Evolutionary conservation across 2,329 filamentous ascomycete genomes (phyloP), one percentile per base, ranked within the genome.

Genomic region (Metarhizium brunneum): DNA sequence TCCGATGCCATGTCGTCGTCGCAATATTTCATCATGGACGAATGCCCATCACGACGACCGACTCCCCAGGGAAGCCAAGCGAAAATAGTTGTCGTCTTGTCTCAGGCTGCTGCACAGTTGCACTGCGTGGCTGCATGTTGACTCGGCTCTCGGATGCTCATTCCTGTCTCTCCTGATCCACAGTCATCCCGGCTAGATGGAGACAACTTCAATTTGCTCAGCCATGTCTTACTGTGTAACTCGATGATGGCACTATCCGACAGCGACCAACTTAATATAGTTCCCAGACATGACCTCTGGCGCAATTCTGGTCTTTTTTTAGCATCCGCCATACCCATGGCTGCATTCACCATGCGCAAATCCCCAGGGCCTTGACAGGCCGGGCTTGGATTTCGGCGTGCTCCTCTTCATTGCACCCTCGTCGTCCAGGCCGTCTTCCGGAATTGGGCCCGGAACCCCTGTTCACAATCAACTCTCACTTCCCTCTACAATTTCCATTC

Each of bases 351-450:
- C 7, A 7, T 35, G 32, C 32, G 10, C 32, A 35, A 35, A 11
- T 25, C 32, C 10, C 6, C 32, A 8, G 32, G 6, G 32, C 10
- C 32, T 35, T 35, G 32, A 35, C 32, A 35, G 25, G 32, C 32
- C 32, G 32, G 32, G 10, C 32, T 8, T 35, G 32, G 7, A 8
- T 35, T 35, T 35, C 32, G 10, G 6, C 68, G 42, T 60, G 63
- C 25, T 29, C 66, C 68, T 13, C 74, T 72, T 11, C 69, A 73
- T 55, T 73, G 74, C 55, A 73, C 72, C 71, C 3, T 65, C 40
- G 40, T 14, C n/a, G 40, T 18, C 8, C 57, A 35, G 10, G 10
- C 32, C 32, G 10, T 35, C 32, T 35, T 11, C 32, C 32, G 32
- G 32, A 35, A 35, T 35, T 35, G 32, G 32, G 32, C 32, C 32